Conservation (phyloP, 2,329 filamentous ascomycete species). For the Meredithiella fracta region DNA sequence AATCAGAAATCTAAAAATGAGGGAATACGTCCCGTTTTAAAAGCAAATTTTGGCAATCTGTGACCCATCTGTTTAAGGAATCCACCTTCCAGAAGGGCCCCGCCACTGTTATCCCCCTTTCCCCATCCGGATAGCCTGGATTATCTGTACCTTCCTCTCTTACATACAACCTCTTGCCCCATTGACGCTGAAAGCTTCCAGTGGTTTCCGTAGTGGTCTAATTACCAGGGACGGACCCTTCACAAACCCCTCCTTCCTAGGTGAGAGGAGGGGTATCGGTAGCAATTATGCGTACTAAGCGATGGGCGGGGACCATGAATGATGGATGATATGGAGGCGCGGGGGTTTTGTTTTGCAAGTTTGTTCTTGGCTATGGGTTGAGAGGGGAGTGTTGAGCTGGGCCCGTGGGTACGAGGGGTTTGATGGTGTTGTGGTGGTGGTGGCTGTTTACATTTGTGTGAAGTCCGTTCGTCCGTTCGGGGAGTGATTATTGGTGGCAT, state of each 20-base stretch:
- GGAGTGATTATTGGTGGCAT: neutral
- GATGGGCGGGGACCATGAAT: too few species aligned
- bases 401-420: neutral
- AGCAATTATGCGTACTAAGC: neutral
- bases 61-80: neutral
- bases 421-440: neutral
- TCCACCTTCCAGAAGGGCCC: neutral
- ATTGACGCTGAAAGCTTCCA: neutral
- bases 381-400: neutral
- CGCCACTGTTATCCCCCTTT: neutral
- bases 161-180: neutral
- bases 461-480: neutral
- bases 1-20: conserved; percentile 2
- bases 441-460: too few species aligned
- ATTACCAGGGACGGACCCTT: neutral
- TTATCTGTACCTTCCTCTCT: neutral
- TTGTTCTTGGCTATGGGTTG: neutral
- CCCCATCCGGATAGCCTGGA: neutral
- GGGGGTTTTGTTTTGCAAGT: too few species aligned
- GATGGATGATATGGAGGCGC: too few species aligned
- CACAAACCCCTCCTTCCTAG: neutral
- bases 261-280: neutral
- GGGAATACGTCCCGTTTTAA: conserved; percentile 5
- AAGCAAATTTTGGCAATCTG: neutral
- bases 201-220: neutral